Evolutionary conservation across 2,329 filamentous ascomycete genomes (phyloP), one percentile per base, ranked within the genome.

Genomic region (Phaeophleospora eucalypticola): DNA sequence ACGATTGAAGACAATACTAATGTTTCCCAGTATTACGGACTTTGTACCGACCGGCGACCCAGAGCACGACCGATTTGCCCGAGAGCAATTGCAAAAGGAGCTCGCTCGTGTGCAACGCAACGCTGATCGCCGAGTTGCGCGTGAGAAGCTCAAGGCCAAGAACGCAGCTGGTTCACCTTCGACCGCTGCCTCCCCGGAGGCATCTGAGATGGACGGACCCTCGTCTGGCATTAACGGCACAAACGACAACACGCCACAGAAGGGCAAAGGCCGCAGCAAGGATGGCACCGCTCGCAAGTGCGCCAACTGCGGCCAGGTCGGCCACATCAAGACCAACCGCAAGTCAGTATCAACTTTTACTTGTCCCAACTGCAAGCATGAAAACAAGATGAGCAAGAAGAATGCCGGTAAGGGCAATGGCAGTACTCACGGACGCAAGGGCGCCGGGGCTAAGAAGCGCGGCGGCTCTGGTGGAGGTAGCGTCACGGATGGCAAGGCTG

Each of bases 301-400:
- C 71, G 93, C 93, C 57, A 97, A 96, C 69, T 98, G 93, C 71
- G 93, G 93, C 41, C 87, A 93, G 68, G 86, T 95, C 45, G 93
- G 93, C 24, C 93, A 98, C 65, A 98, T 98, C 76, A 96, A 96
- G 71, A 97, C 91, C 39, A 97, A 97, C 76, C 95, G 96, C 74
- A 97, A 96, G 89, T 93, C 80, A 71, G 77, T 69, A 58, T 56
- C 53, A 39, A 40, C 55, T 32, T 65, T 56, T 21, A 44, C 58
- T 55, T 60, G 58, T 45, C 20, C 36, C 41, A 37, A 42, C 43
- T 57, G 54, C 45, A 44, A 41, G 16, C 32, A 15, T 10, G 29
- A 43, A 14, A 33, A 43, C 24, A 48, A 46, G 21, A 43, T 44
- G 36, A 48, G 39, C 24, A 41, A 43, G 41, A 41, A 36, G 43